Base-by-base conservation (phyloP, 2,329 filamentous ascomycete genomes). In the Arthrobotrys musiformis region DNA sequence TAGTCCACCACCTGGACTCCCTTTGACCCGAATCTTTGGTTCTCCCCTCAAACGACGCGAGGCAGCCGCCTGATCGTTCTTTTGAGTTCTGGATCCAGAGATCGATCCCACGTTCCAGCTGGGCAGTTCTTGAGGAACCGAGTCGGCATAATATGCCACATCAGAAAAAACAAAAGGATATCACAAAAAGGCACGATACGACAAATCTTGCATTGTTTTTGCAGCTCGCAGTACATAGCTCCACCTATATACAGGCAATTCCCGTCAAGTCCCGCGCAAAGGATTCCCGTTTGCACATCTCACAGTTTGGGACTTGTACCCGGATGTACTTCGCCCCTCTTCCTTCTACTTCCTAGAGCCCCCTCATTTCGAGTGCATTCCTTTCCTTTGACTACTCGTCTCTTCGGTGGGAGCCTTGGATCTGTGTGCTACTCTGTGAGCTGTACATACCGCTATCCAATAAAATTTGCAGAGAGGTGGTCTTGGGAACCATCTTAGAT, bases 201-300 rank as follows among this genome's bases (percentile, higher is more conserved):
- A 58, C 52, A 58, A 24, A 37, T 58, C 30, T 40, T 58, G 52
- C 30, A 40, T 40, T 9, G 4, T 15, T 58, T 13, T 37, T n/a
- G 24, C 33, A 69, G 44, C 62, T 63, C 67, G 33, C 17, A 69
- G 62, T 42, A n/a, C n/a, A n/a, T n/a, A 63, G 58, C 44, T 52
- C 62, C 62, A 24, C 35, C 52, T 69, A 48, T 64, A 64, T 64
- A 69, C 37, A 19, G 64, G 50, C 56, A 28, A 56, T 56, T 44
- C 30, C 63, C 56, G 63, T 63, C 52, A 42, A 15, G 61, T 8
- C 19, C 11, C 28, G 30, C 28, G 40, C 58, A 37, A 58, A 54
- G 70, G n/a, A 28, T 44, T 42, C 56, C 19, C 54, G 46, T 42
- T 68, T 63, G 62, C 58, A 68, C 70, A 35, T 24, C 33, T 61